These are phyloP conservation scores for Rhynchosporium secalis DNA, from an alignment of 2,329 filamentous ascomycete genomes.

Conservation along the genomic window DNA sequence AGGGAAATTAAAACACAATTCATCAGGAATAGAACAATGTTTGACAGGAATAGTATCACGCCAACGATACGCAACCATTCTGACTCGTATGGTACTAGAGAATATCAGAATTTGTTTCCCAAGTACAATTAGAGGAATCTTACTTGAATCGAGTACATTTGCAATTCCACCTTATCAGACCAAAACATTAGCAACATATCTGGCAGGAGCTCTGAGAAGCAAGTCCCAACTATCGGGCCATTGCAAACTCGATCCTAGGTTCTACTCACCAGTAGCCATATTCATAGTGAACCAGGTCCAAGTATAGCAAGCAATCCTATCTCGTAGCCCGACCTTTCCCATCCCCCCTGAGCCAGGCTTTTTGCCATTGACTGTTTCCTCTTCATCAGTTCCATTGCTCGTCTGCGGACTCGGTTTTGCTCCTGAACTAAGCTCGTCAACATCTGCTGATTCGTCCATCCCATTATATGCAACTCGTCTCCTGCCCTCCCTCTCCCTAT, in stretches of 20 bases:
- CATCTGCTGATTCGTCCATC: conserved; percentile 1
- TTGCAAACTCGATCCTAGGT: not conserved
- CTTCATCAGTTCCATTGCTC: conserved; percentile 2
- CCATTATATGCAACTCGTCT: conserved; percentile 16
- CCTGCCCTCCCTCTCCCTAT: conserved; percentile 13
- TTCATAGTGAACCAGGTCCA: conserved; percentile 67
- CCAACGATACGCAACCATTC: conserved; percentile 60
- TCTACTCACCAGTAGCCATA: conserved; percentile 46
- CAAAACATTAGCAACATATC: not conserved
- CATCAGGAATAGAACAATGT: conserved; percentile 60
- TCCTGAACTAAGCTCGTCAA: not conserved
- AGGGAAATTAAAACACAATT: conserved; percentile 65
- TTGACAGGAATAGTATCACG: conserved; percentile 61
- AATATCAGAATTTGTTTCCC: conserved; percentile 21
- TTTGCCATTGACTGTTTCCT: conserved; percentile 17
- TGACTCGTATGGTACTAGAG: conserved; percentile 53
- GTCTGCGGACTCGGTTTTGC: not conserved
- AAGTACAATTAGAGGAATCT: conserved; percentile 28
- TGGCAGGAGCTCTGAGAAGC: not conserved
- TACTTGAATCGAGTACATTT: conserved; percentile 56
- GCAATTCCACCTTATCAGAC: conserved; percentile 48
- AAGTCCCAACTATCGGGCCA: not conserved
- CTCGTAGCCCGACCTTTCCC: conserved; percentile 45
- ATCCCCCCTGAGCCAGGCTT: conserved; percentile 28
- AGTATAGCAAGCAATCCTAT: conserved; percentile 13